These are phyloP conservation scores for Paspalum vaginatum DNA, from an alignment of 176 grass and related monocot genomes.

Conservation along the genomic window DNA sequence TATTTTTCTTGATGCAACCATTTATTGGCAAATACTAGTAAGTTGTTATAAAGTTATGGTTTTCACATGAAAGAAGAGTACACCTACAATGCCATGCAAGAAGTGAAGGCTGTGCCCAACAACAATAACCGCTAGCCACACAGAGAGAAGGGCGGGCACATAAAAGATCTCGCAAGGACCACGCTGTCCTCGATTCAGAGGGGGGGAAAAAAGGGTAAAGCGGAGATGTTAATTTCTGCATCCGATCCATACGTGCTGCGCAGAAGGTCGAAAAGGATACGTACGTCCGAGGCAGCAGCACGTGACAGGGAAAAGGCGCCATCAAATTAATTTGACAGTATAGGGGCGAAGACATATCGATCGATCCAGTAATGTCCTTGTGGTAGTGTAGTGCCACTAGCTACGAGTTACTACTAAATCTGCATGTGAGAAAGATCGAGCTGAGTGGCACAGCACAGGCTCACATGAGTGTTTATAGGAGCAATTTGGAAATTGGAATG, in stretches of 20 bases:
- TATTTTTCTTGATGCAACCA: neutral
- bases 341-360: neutral
- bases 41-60: neutral
- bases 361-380: neutral
- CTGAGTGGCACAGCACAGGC: no score
- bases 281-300: constrained; percentile 17
- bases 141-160: neutral
- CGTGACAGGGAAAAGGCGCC: constrained; percentile 34
- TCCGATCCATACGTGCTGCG: neutral
- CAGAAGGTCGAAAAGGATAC: neutral
- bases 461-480: no score
- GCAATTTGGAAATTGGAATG: no score
- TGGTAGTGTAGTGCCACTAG: no score
- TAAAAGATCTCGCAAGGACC: constrained; percentile 40
- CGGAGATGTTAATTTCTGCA: constrained; percentile 23
- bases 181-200: neutral
- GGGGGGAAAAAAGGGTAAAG: neutral
- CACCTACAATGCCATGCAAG: neutral
- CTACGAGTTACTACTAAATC: no score
- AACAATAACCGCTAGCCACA: neutral
- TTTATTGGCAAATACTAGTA: neutral
- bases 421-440: no score
- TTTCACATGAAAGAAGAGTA: constrained; percentile 9
- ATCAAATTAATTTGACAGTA: constrained; percentile 21
- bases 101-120: neutral